Base-by-base conservation (phyloP, 441 rosid species). In the Adansonia rubrostipa region DNA sequence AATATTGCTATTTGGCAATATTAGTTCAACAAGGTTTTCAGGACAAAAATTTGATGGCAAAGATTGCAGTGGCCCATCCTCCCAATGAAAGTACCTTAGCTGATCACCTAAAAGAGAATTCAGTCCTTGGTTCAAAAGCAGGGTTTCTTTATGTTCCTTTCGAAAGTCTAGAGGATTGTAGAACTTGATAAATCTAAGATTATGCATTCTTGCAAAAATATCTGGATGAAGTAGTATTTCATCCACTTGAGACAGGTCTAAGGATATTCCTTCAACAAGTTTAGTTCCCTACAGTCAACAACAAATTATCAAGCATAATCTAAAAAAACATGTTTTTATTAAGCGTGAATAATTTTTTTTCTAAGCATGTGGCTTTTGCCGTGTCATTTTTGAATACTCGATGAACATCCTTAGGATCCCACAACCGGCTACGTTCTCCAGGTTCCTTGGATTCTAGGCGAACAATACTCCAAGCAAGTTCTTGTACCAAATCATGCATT, bases 401-500 rank as follows among this genome's bases (percentile, higher is more conserved):
- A 51, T 28, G 68, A 24, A 81, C 73, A 63, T 84, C 82, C 69
- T 68, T 54, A 33, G 61, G 80, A 7, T 62, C 73, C 42, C 67
- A 74, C 58, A 53, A 56, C 64, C 84, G 28, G n/a, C 77, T 84
- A 4, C 77, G 76, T 36, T 53, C 64, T 19, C 71, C 36, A 70
- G 82, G 74, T 0, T 3, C n/a, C 0, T 77, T 75, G 48, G 74
- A 71, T 84, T 81, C 82, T 62, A 45, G 44, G 11, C 76, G 75
- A 19, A 84, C 87, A 75, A 87, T 79, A 5, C 83, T 72, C 80
- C 61, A 57, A 13, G 87, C 88, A 83, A 87, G 80, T 77, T 85
- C 81, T 82, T 81, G 81, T 56, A 80, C 47, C 79, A 88, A 77
- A 62, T 84, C 82, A 78, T 89, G 91, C 85, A 89, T 88, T 81